Base-by-base conservation (phyloP, 2,329 filamentous ascomycete species). In the Paracoccidioides brasiliensis region DNA sequence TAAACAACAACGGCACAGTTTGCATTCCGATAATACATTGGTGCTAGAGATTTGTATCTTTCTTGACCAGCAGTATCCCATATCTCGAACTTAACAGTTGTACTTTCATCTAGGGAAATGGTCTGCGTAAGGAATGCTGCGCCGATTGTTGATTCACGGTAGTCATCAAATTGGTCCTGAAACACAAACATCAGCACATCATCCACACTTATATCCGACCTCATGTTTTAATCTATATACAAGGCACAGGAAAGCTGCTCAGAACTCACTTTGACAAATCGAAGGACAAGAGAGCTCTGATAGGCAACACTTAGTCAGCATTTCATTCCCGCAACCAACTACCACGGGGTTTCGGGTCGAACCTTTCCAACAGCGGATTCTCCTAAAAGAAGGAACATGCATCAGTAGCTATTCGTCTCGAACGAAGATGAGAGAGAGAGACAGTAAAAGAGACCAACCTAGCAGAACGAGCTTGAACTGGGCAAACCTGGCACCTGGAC, bases 281-380 rank as follows among this genome's bases (percentile, higher is more conserved):
- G 86, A 69, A 98, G 78, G 56, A 98, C 93, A 73, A 98, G 85
- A 63, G 93, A 98, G 76, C 90, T 96, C 91, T 95, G 65, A 57
- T 15, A 64, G 58, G 63, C 68, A 72, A 65, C 55, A 51, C 42
- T 22, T 22, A 59, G 58, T 64, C 43, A 32, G 59, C 54, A 57
- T 59, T 55, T 55, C 12, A 4, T 32, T 30, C 12, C 28, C 15
- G 22, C 22, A 41, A n/a, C 9, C 3, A 30, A 14, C 6, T n/a
- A 6, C 15, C 12, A n/a, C 9, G 3, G 15, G 5, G 55, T 58
- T 41, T 28, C 35, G 33, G 38, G 57, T 57, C 64, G 60, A 67
- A 94, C 89, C 88, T 98, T 98, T 85, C 93, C 93, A 57, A 98
- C 93, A 57, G 93, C 93, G 64, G 93, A 98, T 79, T 98, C 93